Percentiles rank a stretch among this genome's conserved stretches.
These are phyloP conservation scores for Calonectria pseudoreteaudii DNA, from an alignment of 2,329 filamentous ascomycete genomes.

Conservation along the genomic window DNA sequence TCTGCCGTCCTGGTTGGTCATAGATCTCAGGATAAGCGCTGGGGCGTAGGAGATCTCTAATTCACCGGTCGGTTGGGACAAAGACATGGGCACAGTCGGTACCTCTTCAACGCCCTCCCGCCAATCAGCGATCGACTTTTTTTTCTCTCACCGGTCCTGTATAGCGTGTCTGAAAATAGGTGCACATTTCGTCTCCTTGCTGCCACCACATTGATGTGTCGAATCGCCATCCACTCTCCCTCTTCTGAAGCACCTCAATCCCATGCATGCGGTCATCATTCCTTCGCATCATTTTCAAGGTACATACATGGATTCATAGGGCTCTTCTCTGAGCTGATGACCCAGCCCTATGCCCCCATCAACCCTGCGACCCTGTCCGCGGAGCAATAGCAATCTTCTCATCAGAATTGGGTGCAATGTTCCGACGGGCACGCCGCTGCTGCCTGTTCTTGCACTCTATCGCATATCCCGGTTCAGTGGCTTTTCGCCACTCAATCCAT, in stretches of 20 bases:
- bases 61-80: background rate
- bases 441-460: slow-evolving; percentile 59
- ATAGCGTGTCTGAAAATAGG: background rate
- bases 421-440: slow-evolving; percentile 50
- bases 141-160: background rate
- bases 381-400: background rate
- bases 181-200: background rate
- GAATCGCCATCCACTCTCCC: background rate
- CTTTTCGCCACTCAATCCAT: slow-evolving; percentile 62
- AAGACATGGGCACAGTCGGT: background rate
- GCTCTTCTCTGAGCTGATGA: background rate
- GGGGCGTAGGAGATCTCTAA: background rate
- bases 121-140: background rate
- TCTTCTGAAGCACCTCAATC: background rate
- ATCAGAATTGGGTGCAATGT: slow-evolving; percentile 19
- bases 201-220: background rate
- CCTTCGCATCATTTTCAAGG: background rate
- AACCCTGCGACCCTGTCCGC: background rate
- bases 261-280: background rate
- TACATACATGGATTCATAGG: background rate
- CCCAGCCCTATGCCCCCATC: background rate
- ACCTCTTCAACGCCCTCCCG: background rate
- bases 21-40: background rate
- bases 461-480: slow-evolving; percentile 61
- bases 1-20: background rate